Conservation (phyloP, 2,329 filamentous ascomycete species). For the Amauroascus niger region DNA sequence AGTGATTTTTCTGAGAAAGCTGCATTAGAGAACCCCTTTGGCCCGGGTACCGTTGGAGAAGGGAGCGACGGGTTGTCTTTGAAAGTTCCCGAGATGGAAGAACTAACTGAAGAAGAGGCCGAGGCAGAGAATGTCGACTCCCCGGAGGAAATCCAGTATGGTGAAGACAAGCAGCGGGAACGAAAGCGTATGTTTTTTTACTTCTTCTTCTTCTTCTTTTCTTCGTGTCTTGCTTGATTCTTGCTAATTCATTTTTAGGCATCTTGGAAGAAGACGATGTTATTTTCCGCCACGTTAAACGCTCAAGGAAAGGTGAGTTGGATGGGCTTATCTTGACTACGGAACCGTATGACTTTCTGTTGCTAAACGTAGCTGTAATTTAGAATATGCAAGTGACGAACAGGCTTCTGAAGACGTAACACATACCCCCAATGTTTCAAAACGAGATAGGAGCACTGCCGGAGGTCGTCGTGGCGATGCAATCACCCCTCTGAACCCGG, state of each 20-base stretch:
- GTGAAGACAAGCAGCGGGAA: conserved; percentile 41
- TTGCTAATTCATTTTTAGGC: conserved; percentile 22
- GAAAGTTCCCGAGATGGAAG: conserved; percentile 41
- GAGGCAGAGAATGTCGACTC: conserved; percentile 44
- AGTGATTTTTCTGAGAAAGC: conserved; percentile 86
- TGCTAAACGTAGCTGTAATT: not conserved
- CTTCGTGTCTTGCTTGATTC: conserved; percentile 9
- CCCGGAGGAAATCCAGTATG: conserved; percentile 40
- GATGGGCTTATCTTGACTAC: not conserved
- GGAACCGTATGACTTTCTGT: not conserved
- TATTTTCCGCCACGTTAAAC: conserved; percentile 35
- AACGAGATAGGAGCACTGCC: not conserved
- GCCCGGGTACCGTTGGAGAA: conserved; percentile 42
- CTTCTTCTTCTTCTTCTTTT: no score
- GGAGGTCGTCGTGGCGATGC: conserved; percentile 17
- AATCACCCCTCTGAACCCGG: conserved; percentile 33
- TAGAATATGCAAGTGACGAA: conserved; percentile 27
- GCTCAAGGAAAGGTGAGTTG: conserved; percentile 36
- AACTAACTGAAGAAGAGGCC: conserved; percentile 42
- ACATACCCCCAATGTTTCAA: not conserved
- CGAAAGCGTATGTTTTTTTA: conserved; percentile 33
- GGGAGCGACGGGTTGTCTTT: conserved; percentile 36
- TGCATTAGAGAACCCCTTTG: conserved; percentile 84
- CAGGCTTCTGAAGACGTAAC: conserved; percentile 24
- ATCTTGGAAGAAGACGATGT: conserved; percentile 42